These are phyloP conservation scores for Pyrus hybrid DNA, from an alignment of 331 rosid genomes.

Conservation along the genomic window DNA sequence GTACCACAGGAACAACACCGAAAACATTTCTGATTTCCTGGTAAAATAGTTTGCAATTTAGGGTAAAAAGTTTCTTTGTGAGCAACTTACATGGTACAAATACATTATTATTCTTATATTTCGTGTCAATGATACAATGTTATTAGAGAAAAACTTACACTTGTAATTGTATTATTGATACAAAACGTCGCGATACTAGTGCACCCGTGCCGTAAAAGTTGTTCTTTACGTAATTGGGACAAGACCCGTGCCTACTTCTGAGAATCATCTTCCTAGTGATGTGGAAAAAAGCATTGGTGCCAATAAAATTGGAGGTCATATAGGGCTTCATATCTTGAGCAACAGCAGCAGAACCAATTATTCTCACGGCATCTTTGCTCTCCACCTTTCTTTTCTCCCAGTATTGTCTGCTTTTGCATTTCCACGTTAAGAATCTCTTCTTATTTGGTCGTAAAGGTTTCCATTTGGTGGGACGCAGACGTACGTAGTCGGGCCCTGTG, in stretches of 20 bases:
- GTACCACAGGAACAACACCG: background rate
- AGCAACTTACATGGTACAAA: background rate
- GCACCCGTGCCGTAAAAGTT: accelerated
- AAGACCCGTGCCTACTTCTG: background rate
- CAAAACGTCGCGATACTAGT: accelerated
- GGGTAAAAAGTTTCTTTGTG: background rate
- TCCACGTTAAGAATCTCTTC: background rate
- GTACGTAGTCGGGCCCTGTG: conserved; percentile 19
- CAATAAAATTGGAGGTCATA: conserved; percentile 22
- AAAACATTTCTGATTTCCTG: background rate
- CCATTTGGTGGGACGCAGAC: conserved; percentile 5
- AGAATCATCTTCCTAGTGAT: conserved; percentile 37
- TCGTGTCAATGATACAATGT: too few relatives aligned
- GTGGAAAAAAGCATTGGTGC: conserved; percentile 24
- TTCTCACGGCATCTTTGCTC: conserved; percentile 58
- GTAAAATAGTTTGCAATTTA: background rate
- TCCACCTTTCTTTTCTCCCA: conserved; percentile 48
- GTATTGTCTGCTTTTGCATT: conserved; percentile 23
- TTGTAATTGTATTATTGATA: too few relatives aligned
- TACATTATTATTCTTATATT: accelerated
- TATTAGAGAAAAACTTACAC: too few relatives aligned
- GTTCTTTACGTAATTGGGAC: background rate
- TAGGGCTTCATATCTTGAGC: conserved; percentile 14
- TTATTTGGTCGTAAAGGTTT: conserved; percentile 24
- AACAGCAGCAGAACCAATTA: conserved; percentile 10